Evolutionary conservation across 257 asterid genomes (phyloP).

Genomic region (Gentiana straminea): DNA sequence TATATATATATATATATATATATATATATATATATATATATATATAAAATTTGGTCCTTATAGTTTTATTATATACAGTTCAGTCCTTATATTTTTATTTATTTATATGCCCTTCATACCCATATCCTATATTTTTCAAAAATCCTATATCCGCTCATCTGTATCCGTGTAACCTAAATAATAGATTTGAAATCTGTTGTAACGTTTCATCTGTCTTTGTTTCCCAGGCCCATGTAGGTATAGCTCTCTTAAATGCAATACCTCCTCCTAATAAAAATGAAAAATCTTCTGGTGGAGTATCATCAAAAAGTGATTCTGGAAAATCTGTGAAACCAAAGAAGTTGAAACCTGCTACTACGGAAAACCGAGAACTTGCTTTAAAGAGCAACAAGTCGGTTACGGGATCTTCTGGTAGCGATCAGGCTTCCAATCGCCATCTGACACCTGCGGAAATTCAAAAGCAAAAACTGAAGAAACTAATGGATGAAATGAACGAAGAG

Average conservation of each 20-base stretch:
- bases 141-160: background rate
- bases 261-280: slow-evolving; percentile 51
- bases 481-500: slow-evolving; percentile 93
- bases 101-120: no score
- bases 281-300: slow-evolving; percentile 49
- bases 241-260: slow-evolving; percentile 85
- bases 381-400: slow-evolving; percentile 35
- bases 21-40: no score
- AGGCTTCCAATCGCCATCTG: slow-evolving; percentile 54
- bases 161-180: no score
- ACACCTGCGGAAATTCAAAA: slow-evolving; percentile 83
- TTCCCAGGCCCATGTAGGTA: slow-evolving; percentile 84
- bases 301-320: slow-evolving; percentile 43
- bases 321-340: slow-evolving; percentile 59
- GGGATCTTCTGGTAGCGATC: slow-evolving; percentile 38
- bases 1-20: no score
- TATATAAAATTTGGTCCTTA: no score
- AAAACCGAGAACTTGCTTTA: slow-evolving; percentile 37
- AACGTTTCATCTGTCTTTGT: slow-evolving; percentile 4
- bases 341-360: slow-evolving; percentile 25
- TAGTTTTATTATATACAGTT: no score
- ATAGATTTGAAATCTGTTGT: no score
- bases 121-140: no score
- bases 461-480: slow-evolving; percentile 73
- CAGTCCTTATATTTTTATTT: no score